Evolutionary conservation across 2,329 filamentous ascomycete genomes (phyloP).

Genomic region (Penicillium olsonii): DNA sequence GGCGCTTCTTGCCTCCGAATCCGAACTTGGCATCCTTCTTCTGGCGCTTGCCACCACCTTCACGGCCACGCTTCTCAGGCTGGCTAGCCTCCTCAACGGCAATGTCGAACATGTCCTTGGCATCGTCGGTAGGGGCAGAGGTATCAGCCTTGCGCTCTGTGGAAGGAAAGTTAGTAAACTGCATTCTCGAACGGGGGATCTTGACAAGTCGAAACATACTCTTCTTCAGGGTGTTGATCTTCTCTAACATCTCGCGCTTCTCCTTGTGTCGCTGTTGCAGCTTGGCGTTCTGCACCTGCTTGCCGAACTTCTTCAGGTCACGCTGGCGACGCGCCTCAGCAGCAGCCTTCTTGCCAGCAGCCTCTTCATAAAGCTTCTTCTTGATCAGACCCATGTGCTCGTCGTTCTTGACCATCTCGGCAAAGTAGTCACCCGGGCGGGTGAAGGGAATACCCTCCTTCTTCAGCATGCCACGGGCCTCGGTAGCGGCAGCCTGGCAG

Average conservation of each 20-base stretch:
- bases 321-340: constrained; percentile 88
- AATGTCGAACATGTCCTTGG: constrained; percentile 84
- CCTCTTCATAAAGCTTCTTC: constrained; percentile 87
- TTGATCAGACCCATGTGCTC: constrained; percentile 98
- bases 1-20: constrained; percentile 93
- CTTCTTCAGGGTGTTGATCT: constrained; percentile 92
- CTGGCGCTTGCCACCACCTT: constrained; percentile 66
- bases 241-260: constrained; percentile 90
- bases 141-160: constrained; percentile 75
- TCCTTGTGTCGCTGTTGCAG: constrained; percentile 90
- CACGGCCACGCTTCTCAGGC: constrained; percentile 52
- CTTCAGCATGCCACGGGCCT: constrained; percentile 72
- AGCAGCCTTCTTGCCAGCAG: constrained; percentile 86
- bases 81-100: constrained; percentile 72
- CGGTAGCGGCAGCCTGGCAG: constrained; percentile 74
- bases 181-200: constrained; percentile 14
- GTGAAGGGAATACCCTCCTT: constrained; percentile 84
- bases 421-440: constrained; percentile 91
- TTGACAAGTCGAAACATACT: constrained; percentile 63
- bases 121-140: constrained; percentile 67
- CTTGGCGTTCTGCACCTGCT: constrained; percentile 95
- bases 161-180: constrained; percentile 19
- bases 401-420: constrained; percentile 98
- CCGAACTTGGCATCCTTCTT: constrained; percentile 96
- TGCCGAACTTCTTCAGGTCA: constrained; percentile 98